Evolutionary conservation across 73 alveolate species (phyloP), one percentile per base, ranked within the genome.

Genomic region (Paraurostyla sp.): DNA sequence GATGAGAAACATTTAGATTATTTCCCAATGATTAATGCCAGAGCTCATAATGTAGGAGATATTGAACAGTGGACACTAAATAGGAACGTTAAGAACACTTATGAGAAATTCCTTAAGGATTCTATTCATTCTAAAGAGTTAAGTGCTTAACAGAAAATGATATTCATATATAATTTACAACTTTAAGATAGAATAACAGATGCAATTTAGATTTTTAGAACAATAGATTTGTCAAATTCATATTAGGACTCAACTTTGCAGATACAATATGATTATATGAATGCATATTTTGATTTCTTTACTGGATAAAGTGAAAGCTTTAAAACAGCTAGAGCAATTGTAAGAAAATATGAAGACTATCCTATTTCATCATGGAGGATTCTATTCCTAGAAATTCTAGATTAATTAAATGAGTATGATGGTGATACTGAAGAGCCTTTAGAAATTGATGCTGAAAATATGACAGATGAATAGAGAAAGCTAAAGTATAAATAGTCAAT

Each of bases 21-120:
- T 80, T 90, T 62, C 93, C 99, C 99, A 18, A 73, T 97, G 71
- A 89, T 95, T 18, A 97, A 97, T 57, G 94, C 98, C 30, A 91
- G 99, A 93, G 99, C 92, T 45, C 98, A 96, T 80, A 9, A 13
- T 11, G 56, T 84, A 0, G 91, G 91, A 0, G 76, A 76, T 22
- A 45, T 43, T 38, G 30, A 76, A 30, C 56, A 58, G 40, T 27
- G 83, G 91, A 7, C 82, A 9, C 91, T 85, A 0, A 91, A 91
- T 50, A 45, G 25, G 48, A 63, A 84, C 49, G 73, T 91, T 83
- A 84, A 76, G 56, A 57, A 59, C 30, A 91, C 96, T 43, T 91
- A 85, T 46, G 11, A 45, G 41, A 58, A 40, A 50, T 75, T 91
- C 91, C 80, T 85, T 1, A 0, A 29, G 29, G 25, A 11, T 1